Evolutionary conservation across 805 yeast species (phyloP).

Genomic region (Helenozyma baotianmanensis): DNA sequence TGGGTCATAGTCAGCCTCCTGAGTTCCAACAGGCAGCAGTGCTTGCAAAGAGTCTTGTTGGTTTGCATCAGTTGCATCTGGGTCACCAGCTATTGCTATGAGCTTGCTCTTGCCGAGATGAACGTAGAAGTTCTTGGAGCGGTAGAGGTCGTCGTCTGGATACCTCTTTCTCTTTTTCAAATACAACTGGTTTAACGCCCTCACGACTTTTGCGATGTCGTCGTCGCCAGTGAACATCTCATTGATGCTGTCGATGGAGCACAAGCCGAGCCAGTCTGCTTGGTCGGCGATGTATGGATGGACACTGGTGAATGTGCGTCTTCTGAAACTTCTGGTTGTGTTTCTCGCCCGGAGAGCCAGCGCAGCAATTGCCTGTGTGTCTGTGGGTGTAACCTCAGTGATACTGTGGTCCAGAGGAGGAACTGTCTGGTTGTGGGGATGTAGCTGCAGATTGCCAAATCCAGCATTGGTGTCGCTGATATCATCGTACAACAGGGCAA

Average conservation of each 20-base stretch:
- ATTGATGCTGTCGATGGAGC: constrained; percentile 32
- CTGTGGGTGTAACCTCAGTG: not conserved
- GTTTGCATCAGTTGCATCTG: too few species aligned
- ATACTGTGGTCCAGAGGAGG: too few species aligned
- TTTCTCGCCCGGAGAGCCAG: not conserved
- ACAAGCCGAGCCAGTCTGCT: constrained; percentile 40
- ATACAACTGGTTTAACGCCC: constrained; percentile 33
- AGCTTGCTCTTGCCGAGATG: constrained; percentile 26
- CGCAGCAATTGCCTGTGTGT: not conserved
- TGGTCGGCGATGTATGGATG: constrained; percentile 44
- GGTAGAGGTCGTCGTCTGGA: constrained; percentile 38
- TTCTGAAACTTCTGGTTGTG: constrained; percentile 26
- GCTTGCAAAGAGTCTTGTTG: too few species aligned
- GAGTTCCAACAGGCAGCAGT: not conserved
- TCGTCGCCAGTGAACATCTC: constrained; percentile 34
- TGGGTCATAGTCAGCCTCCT: constrained; percentile 6
- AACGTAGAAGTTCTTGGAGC: constrained; percentile 33
- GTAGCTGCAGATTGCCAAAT: too few species aligned
- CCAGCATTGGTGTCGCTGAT: not conserved
- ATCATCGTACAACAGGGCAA: constrained; percentile 5
- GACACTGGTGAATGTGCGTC: constrained; percentile 39
- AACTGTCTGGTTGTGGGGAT: not conserved
- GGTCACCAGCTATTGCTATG: constrained; percentile 10
- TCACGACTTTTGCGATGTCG: constrained; percentile 26
- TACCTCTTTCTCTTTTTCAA: constrained; percentile 24